Evolutionary conservation across 108 stramenopile genomes (phyloP).

Genomic region (Bacterosira constricta): DNA sequence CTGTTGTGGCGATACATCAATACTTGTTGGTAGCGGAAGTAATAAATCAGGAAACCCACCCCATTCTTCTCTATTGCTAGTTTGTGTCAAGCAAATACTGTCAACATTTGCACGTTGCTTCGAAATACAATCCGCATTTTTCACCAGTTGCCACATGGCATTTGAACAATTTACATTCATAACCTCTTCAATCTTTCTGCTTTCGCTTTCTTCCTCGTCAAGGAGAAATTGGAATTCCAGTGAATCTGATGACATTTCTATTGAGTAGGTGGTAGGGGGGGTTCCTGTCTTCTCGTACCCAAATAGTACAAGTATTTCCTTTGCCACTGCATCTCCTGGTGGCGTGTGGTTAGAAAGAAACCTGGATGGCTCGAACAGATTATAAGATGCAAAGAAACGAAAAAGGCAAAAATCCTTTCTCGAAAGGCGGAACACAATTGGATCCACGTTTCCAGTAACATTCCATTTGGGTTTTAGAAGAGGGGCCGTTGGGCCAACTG

Average conservation of each 20-base stretch:
- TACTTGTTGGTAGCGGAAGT: background rate
- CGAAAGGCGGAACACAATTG: conserved; percentile 23
- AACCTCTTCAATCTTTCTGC: background rate
- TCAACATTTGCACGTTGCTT: conserved; percentile 8
- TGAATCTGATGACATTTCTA: conserved; percentile 59
- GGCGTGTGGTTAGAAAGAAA: conserved; percentile 58
- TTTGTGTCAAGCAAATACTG: conserved; percentile 11
- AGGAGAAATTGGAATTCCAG: conserved; percentile 36
- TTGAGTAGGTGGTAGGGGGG: conserved; percentile 68
- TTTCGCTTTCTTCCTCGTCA: conserved; percentile 46
- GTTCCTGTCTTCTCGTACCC: conserved; percentile 82
- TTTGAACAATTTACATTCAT: conserved; percentile 17
- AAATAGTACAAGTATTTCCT: conserved; percentile 61
- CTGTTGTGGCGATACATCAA: background rate
- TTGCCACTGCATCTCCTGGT: conserved; percentile 18
- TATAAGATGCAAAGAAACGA: conserved; percentile 60
- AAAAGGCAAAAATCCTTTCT: conserved; percentile 67
- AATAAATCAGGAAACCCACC: conserved; percentile 24
- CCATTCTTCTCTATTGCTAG: conserved; percentile 18
- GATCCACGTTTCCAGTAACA: conserved; percentile 54
- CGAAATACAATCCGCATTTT: conserved; percentile 23
- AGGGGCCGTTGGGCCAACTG: conserved; percentile 58
- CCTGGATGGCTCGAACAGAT: conserved; percentile 72
- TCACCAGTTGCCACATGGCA: conserved; percentile 7
- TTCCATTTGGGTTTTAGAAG: conserved; percentile 71